Conservation (phyloP, 495 filamentous ascomycete species). For the Stereocaulon alpinum region DNA sequence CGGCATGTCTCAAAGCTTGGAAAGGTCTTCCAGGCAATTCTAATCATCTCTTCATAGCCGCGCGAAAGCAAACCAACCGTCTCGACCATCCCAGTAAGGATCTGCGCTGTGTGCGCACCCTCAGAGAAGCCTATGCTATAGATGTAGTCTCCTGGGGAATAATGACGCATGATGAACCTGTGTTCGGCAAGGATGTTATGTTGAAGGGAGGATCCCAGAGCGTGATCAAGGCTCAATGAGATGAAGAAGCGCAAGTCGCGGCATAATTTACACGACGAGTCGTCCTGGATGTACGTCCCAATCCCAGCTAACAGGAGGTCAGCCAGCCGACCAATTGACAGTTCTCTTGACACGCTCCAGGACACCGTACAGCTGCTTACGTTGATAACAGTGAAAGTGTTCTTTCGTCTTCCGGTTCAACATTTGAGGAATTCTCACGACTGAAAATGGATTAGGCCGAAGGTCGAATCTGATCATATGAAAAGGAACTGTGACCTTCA, state of each 20-base stretch:
- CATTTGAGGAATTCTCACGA: conserved; percentile 35
- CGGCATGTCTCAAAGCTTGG: conserved; percentile 45
- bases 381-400: conserved; percentile 32
- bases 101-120: conserved; percentile 71
- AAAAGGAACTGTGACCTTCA: conserved; percentile 20
- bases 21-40: conserved; percentile 77
- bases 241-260: neutral
- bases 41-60: conserved; percentile 74
- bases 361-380: neutral
- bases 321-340: neutral
- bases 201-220: conserved; percentile 39
- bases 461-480: neutral
- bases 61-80: conserved; percentile 64
- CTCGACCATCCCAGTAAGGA: conserved; percentile 78
- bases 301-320: neutral
- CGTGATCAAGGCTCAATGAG: neutral
- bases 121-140: conserved; percentile 72
- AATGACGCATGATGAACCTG: conserved; percentile 79
- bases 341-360: too few species aligned
- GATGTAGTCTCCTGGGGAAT: conserved; percentile 61
- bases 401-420: conserved; percentile 27
- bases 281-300: neutral
- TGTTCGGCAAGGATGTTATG: conserved; percentile 77
- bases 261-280: neutral
- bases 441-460: neutral